Percentiles rank a stretch among this genome's conserved stretches.
Conservation (phyloP, 2,329 filamentous ascomycete genomes). For the Incumbomyces delicatus region DNA sequence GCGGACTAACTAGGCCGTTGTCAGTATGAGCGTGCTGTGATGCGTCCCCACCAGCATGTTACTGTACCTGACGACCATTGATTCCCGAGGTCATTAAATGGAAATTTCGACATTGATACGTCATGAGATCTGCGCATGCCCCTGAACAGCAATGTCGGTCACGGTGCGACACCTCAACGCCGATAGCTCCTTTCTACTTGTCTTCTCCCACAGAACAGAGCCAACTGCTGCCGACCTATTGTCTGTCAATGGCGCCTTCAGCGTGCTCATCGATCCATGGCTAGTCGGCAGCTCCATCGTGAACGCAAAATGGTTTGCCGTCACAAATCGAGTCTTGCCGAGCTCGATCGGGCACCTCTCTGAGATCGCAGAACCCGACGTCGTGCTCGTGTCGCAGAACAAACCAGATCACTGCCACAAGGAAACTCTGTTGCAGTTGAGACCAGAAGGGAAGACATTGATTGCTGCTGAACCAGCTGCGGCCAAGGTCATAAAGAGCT, state of each 20-base stretch:
- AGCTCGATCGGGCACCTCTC: conserved; percentile 49
- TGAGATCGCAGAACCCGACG: conserved; percentile 45
- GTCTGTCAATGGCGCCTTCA: conserved; percentile 35
- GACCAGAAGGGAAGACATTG: conserved; percentile 44
- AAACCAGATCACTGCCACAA: conserved; percentile 64
- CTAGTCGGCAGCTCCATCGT: conserved; percentile 52
- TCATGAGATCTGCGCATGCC: too few species aligned
- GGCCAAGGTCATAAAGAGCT: conserved; percentile 54
- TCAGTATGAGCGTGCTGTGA: too few species aligned
- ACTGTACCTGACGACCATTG: too few species aligned
- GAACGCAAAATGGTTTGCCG: conserved; percentile 52
- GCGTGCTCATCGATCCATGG: conserved; percentile 64
- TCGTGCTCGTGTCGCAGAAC: conserved; percentile 51
- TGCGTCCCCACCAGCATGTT: too few species aligned
- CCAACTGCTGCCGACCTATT: conserved; percentile 9
- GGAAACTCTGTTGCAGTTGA: conserved; percentile 56
- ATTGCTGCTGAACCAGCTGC: conserved; percentile 58
- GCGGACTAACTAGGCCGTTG: too few species aligned
- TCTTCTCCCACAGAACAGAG: conserved; percentile 20
- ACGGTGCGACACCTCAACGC: conserved; percentile 22
- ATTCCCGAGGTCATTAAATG: too few species aligned
- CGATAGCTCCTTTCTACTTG: conserved; percentile 26
- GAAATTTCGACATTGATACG: too few species aligned
- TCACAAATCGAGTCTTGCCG: conserved; percentile 45
- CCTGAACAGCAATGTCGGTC: conserved; percentile 12